Evolutionary conservation across 2,329 filamentous ascomycete species (phyloP).

Genomic region (Penicillium expansum): DNA sequence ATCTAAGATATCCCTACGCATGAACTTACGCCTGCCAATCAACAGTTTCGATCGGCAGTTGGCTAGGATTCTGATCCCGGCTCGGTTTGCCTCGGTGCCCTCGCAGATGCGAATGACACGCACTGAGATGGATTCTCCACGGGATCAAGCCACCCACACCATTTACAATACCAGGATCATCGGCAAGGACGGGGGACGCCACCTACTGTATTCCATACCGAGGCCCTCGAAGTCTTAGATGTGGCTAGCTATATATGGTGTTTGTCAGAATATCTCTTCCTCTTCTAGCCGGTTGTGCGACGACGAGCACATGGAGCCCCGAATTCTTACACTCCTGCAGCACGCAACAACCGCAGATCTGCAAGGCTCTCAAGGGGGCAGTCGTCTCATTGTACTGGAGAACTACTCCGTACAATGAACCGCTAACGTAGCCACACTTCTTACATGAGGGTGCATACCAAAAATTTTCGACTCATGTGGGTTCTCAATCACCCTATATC

Average conservation of each 20-base stretch:
- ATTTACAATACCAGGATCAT: constrained; percentile 4
- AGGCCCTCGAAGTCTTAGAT: neutral
- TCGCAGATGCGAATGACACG: neutral
- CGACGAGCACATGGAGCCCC: neutral
- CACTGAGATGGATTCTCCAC: neutral
- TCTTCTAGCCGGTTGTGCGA: neutral
- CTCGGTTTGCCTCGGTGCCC: neutral
- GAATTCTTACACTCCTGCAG: neutral
- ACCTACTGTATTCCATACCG: neutral
- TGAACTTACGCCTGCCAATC: neutral
- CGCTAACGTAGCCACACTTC: neutral
- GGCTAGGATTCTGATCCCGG: neutral
- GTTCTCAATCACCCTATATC: neutral
- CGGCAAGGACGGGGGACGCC: constrained; percentile 6
- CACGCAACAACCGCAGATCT: neutral
- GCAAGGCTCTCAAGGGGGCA: neutral
- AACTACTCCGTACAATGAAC: neutral
- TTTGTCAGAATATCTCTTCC: constrained; percentile 1
- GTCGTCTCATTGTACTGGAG: too few relatives aligned
- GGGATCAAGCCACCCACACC: neutral
- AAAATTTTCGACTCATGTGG: neutral
- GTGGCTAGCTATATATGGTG: neutral
- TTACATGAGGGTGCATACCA: neutral
- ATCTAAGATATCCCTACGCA: neutral
- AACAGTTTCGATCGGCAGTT: neutral